These are phyloP conservation scores for Nepenthes mirabilis DNA, from an alignment of 148 eudicot genomes.

Conservation along the genomic window DNA sequence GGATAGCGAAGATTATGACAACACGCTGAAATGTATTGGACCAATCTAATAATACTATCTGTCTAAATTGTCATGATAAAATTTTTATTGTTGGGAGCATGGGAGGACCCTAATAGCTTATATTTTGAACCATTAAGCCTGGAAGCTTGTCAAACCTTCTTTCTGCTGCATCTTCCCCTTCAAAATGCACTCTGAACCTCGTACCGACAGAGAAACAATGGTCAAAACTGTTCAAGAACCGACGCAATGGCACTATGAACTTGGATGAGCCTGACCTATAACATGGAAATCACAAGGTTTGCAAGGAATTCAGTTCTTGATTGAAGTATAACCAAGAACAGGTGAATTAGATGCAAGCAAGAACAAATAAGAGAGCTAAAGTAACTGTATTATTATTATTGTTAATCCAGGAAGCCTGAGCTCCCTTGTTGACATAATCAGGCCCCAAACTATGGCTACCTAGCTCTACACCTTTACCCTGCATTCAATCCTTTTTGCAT, in stretches of 20 bases:
- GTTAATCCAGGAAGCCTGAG: no score
- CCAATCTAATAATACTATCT: conserved; percentile 7
- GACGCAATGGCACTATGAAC: conserved; percentile 52
- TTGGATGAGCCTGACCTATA: conserved; percentile 62
- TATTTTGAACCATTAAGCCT: background rate
- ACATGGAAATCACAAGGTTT: conserved; percentile 1
- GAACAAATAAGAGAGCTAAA: no score
- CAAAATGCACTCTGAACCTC: conserved; percentile 80
- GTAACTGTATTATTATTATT: no score
- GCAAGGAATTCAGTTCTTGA: background rate
- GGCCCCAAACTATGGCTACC: no score
- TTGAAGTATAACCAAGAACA: no score
- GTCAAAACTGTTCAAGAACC: conserved; percentile 56
- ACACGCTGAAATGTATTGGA: background rate
- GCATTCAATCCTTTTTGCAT: no score
- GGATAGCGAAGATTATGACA: background rate
- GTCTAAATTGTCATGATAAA: no score
- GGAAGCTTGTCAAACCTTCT: conserved; percentile 8
- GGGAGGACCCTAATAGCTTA: no score
- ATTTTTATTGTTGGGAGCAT: no score
- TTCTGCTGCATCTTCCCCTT: conserved; percentile 82
- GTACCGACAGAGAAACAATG: conserved; percentile 42
- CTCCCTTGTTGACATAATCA: no score
- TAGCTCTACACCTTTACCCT: no score
- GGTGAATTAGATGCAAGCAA: no score